These are phyloP conservation scores for Alternaria dauci DNA, from an alignment of 2,329 filamentous ascomycete genomes.

Conservation along the genomic window DNA sequence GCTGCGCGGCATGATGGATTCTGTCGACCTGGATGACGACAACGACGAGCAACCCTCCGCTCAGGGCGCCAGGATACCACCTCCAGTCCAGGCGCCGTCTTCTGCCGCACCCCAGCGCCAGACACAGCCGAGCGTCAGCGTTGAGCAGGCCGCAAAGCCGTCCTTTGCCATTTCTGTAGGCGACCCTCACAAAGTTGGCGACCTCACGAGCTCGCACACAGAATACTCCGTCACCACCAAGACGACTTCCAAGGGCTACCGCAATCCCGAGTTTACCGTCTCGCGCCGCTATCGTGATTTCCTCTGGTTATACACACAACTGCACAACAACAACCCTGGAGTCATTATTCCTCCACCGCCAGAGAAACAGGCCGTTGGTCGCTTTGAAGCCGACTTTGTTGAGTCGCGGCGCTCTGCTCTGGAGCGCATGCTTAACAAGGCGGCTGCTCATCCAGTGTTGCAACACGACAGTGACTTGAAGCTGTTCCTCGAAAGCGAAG, in stretches of 20 bases:
- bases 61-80: conserved; percentile 70
- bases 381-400: conserved; percentile 96
- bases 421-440: conserved; percentile 98
- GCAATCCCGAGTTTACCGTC: conserved; percentile 89
- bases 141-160: conserved; percentile 94
- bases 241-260: conserved; percentile 97
- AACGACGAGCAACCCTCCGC: conserved; percentile 55
- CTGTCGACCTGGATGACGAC: conserved; percentile 76
- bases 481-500: conserved; percentile 94
- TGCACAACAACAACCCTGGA: conserved; percentile 94
- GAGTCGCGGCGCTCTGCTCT: conserved; percentile 89
- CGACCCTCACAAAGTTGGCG: conserved; percentile 97
- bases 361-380: conserved; percentile 95
- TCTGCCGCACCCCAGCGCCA: conserved; percentile 60
- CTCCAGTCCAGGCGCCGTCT: conserved; percentile 64
- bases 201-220: conserved; percentile 95
- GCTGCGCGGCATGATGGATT: conserved; percentile 65
- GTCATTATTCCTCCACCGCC: conserved; percentile 95
- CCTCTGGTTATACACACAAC: conserved; percentile 93
- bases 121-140: conserved; percentile 79
- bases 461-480: conserved; percentile 95
- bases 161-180: conserved; percentile 90
- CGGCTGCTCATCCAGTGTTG: conserved; percentile 83
- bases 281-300: conserved; percentile 96
- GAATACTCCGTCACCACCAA: conserved; percentile 96